A percentile compares a stretch with the other conserved stretches of the same genome.
Conservation (phyloP, 1,284 basidiomycete species). For the Moniliella sp. region DNA sequence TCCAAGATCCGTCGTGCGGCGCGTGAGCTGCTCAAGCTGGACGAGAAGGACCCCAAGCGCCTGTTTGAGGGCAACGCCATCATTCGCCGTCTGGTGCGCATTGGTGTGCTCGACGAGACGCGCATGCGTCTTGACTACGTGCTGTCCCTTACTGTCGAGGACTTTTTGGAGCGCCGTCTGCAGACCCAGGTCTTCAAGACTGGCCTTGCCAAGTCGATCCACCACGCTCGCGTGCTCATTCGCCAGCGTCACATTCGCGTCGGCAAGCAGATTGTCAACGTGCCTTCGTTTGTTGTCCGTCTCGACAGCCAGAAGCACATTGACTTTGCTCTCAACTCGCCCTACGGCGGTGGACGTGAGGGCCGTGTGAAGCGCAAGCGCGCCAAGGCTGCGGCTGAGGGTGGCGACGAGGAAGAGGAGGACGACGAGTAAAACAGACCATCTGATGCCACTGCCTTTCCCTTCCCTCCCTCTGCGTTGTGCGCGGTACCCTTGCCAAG, state of each 20-base stretch:
- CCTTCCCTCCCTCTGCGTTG: too few species aligned
- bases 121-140: conserved; percentile 88
- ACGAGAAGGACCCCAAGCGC: conserved; percentile 97
- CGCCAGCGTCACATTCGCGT: conserved; percentile 89
- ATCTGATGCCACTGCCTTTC: too few species aligned
- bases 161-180: conserved; percentile 95
- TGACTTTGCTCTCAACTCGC: conserved; percentile 90
- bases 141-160: conserved; percentile 89
- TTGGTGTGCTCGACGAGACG: conserved; percentile 96
- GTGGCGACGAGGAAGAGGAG: too few species aligned
- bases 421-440: too few species aligned
- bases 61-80: conserved; percentile 98
- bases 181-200: conserved; percentile 99
- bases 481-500: too few species aligned
- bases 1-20: conserved; percentile 99
- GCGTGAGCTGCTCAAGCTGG: conserved; percentile 98
- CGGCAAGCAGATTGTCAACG: conserved; percentile 97
- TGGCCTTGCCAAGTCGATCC: conserved; percentile 89
- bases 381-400: too few species aligned
- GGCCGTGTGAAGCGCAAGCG: conserved; percentile 99
- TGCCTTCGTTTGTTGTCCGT: conserved; percentile 89
- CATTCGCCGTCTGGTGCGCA: conserved; percentile 93
- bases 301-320: conserved; percentile 52
- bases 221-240: conserved; percentile 97
- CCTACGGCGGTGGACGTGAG: conserved; percentile 84